These are phyloP conservation scores for Lactifluus piperatus DNA, from an alignment of 768 basidiomycete species.

Conservation along the genomic window DNA sequence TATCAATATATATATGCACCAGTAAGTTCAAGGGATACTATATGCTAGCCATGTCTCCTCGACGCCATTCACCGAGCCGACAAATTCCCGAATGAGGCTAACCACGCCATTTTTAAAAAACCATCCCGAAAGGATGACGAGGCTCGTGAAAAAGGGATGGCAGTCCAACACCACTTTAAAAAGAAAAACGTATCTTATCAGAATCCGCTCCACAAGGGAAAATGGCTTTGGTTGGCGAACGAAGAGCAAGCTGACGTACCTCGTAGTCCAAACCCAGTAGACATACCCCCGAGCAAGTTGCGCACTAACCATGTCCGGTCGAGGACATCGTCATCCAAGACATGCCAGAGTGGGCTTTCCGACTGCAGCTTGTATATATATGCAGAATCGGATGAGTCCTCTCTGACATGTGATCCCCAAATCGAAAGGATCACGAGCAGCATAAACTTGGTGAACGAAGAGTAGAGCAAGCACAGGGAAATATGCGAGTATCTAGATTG, in stretches of 20 bases:
- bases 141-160: slow-evolving; percentile 62
- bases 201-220: not conserved
- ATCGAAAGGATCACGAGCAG: slow-evolving; percentile 75
- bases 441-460: slow-evolving; percentile 77
- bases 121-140: slow-evolving; percentile 74
- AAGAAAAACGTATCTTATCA: not conserved
- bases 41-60: slow-evolving; percentile 75
- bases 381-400: slow-evolving; percentile 8
- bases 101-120: slow-evolving; percentile 56
- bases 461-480: slow-evolving; percentile 73
- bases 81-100: slow-evolving; percentile 54
- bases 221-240: not conserved
- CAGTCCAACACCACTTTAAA: slow-evolving; percentile 65
- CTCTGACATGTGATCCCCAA: slow-evolving; percentile 48
- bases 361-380: slow-evolving; percentile 25
- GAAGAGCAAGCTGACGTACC: slow-evolving; percentile 36
- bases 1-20: no score
- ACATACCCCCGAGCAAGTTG: slow-evolving; percentile 78
- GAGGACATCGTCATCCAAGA: slow-evolving; percentile 64
- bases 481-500: slow-evolving; percentile 55
- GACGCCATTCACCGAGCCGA: slow-evolving; percentile 46
- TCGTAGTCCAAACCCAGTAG: slow-evolving; percentile 77
- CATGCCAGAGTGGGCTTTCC: slow-evolving; percentile 35
- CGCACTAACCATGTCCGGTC: slow-evolving; percentile 81
- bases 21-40: slow-evolving; percentile 53